These are phyloP conservation scores for Penicillium antarcticum DNA, from an alignment of 495 filamentous ascomycete species.

Conservation along the genomic window DNA sequence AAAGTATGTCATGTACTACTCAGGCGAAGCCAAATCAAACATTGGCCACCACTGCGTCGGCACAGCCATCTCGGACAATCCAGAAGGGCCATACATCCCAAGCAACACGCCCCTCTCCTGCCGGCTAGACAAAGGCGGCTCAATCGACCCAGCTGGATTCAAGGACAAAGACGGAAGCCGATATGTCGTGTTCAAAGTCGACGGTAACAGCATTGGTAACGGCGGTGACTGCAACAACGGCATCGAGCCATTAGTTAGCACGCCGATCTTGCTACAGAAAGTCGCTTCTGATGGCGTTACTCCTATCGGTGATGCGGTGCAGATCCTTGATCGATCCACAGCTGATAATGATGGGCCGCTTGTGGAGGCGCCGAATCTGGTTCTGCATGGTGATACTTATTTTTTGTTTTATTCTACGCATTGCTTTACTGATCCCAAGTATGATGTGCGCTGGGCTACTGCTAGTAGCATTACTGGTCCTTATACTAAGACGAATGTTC, in stretches of 20 bases:
- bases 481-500: slow-evolving; percentile 37
- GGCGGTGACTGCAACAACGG: slow-evolving; percentile 57
- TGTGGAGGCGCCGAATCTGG: slow-evolving; percentile 59
- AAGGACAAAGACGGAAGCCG: slow-evolving; percentile 47
- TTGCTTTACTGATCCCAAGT: slow-evolving; percentile 49
- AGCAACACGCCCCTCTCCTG: slow-evolving; percentile 48
- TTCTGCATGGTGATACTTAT: slow-evolving; percentile 44
- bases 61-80: slow-evolving; percentile 40
- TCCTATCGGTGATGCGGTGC: slow-evolving; percentile 44
- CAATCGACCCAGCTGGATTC: slow-evolving; percentile 58
- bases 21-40: slow-evolving; percentile 38
- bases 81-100: slow-evolving; percentile 50
- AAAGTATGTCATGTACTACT: slow-evolving; percentile 59
- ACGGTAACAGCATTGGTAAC: slow-evolving; percentile 57
- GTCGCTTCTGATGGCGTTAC: slow-evolving; percentile 50
- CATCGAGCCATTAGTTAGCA: slow-evolving; percentile 42
- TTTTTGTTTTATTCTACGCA: slow-evolving; percentile 61
- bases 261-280: slow-evolving; percentile 60
- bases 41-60: slow-evolving; percentile 53
- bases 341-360: slow-evolving; percentile 53
- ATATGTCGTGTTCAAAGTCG: slow-evolving; percentile 61
- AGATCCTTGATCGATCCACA: slow-evolving; percentile 50
- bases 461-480: slow-evolving; percentile 42
- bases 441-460: slow-evolving; percentile 55
- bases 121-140: slow-evolving; percentile 47